These are phyloP conservation scores for Metschnikowia matae DNA, from an alignment of 805 yeast species.

Conservation along the genomic window DNA sequence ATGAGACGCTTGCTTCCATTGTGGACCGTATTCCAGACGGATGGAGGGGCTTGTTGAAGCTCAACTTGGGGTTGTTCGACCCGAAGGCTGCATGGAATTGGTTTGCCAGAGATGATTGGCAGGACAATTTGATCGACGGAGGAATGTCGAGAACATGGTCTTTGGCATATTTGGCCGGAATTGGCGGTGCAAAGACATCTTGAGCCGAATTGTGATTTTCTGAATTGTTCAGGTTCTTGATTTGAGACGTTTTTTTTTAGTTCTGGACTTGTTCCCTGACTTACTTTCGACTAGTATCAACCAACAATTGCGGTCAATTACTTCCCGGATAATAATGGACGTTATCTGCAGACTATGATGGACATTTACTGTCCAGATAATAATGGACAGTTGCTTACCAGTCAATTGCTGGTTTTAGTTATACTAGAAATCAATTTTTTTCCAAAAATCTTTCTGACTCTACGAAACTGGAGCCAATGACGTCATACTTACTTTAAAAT, in stretches of 20 bases:
- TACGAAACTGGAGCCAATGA: no score
- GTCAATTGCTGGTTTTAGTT: no score
- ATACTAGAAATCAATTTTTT: no score
- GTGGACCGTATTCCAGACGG: constrained; percentile 54
- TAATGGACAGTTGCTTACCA: no score
- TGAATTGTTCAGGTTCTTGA: background rate
- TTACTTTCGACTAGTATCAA: no score
- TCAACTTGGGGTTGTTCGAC: constrained; percentile 71
- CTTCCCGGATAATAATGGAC: no score
- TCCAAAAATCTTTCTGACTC: no score
- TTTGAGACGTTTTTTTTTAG: background rate
- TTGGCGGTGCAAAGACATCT: constrained; percentile 21
- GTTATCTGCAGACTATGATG: no score
- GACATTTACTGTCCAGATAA: no score
- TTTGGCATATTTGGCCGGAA: constrained; percentile 65
- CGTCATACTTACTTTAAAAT: no score
- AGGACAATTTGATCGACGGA: constrained; percentile 57
- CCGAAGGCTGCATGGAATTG: constrained; percentile 49
- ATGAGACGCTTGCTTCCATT: constrained; percentile 41
- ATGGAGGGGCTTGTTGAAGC: constrained; percentile 69
- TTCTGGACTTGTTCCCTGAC: no score
- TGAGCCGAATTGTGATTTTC: background rate
- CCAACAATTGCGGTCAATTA: no score
- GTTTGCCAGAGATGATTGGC: constrained; percentile 49
- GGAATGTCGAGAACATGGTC: constrained; percentile 91